Percentiles rank a stretch among this genome's conserved stretches.
Evolutionary conservation across 2,329 filamentous ascomycete species (phyloP).

Genomic region (Hypoxylon sp.): DNA sequence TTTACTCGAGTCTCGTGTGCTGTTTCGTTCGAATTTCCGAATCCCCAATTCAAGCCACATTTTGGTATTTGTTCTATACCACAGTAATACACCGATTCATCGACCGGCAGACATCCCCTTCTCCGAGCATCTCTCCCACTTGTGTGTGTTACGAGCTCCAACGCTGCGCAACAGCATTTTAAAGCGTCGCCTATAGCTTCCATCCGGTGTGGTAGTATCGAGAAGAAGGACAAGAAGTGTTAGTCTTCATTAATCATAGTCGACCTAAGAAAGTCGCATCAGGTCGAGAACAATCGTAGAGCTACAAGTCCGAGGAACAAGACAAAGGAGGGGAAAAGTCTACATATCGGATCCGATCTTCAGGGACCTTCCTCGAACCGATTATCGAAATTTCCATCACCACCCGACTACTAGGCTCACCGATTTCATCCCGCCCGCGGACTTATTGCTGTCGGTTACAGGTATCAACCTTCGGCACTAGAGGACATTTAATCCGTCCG

Average conservation of each 20-base stretch:
- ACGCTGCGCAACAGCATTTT: constrained; percentile 33
- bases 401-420: constrained; percentile 33
- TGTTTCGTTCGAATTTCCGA: constrained; percentile 36
- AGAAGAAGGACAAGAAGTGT: constrained; percentile 25
- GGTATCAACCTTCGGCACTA: constrained; percentile 29
- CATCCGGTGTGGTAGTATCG: constrained; percentile 37
- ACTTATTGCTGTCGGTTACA: constrained; percentile 28
- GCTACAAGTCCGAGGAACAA: constrained; percentile 27
- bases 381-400: constrained; percentile 39
- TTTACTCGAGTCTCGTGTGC: constrained; percentile 32
- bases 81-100: constrained; percentile 43
- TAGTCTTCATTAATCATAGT: constrained; percentile 35
- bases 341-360: constrained; percentile 40
- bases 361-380: constrained; percentile 41
- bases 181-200: constrained; percentile 29
- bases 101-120: constrained; percentile 36
- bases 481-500: constrained; percentile 35
- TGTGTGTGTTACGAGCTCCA: constrained; percentile 41
- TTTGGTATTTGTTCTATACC: constrained; percentile 36
- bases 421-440: constrained; percentile 24
- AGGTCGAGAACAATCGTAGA: constrained; percentile 37
- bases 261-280: constrained; percentile 24
- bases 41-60: constrained; percentile 38
- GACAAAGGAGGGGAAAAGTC: constrained; percentile 35
- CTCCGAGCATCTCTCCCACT: constrained; percentile 27